Percentiles rank a stretch among this genome's conserved stretches.
Evolutionary conservation across 148 eudicot species (phyloP).

Genomic region (Cornus kousa): DNA sequence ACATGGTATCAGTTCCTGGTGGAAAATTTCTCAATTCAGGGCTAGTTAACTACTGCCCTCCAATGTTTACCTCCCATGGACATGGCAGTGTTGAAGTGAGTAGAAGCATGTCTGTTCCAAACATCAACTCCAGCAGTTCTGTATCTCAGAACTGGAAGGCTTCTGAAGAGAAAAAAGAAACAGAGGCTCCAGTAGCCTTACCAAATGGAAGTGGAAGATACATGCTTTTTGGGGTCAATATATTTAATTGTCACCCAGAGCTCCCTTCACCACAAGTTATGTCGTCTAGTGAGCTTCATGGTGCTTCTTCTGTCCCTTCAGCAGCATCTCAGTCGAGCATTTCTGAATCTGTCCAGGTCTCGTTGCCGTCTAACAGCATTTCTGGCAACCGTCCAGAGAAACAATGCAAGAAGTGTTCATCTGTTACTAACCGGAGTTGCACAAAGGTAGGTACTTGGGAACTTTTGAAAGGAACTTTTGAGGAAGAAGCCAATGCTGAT

Average conservation of each 20-base stretch:
- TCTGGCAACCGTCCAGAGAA: background rate
- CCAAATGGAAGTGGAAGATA: conserved; percentile 1
- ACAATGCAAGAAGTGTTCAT: conserved; percentile 6
- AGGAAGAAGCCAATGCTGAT: background rate
- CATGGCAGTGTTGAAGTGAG: background rate
- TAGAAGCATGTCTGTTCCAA: conserved; percentile 5
- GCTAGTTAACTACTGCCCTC: background rate
- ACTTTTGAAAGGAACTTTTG: background rate
- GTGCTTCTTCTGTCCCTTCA: background rate
- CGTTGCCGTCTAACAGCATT: background rate
- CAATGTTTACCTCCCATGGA: background rate
- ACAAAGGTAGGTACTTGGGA: conserved; percentile 14
- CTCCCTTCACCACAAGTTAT: conserved; percentile 6
- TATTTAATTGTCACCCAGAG: background rate
- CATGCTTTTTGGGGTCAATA: conserved; percentile 24
- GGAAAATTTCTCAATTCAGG: background rate
- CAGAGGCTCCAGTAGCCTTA: background rate
- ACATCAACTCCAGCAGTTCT: background rate
- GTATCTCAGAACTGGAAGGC: conserved; percentile 2
- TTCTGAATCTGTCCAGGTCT: conserved; percentile 3
- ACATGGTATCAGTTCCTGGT: conserved; percentile 2
- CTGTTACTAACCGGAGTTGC: conserved; percentile 11
- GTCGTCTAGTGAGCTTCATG: background rate
- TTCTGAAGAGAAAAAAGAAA: background rate
- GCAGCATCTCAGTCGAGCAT: background rate